Evolutionary conservation across 2,329 filamentous ascomycete species (phyloP), one percentile per base, ranked within the genome.

Genomic region (Neofusicoccum umdonicola): DNA sequence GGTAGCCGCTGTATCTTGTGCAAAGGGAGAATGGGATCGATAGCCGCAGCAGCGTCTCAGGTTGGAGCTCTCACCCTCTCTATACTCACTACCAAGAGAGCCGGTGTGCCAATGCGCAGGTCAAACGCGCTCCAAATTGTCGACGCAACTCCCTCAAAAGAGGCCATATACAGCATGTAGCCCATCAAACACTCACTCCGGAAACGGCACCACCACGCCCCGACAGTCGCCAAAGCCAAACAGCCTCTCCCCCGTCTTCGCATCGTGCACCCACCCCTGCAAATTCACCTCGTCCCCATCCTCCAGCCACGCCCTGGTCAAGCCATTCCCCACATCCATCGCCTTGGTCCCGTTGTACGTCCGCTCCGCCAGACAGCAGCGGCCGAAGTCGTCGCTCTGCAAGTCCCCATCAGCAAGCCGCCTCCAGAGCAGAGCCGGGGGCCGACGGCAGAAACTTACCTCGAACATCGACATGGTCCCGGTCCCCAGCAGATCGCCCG

Each of bases 401-500:
- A 39, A 19, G 5, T 4, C 9, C 15, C n/a, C 42, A 3, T 61
- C 31, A 61, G 39, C 3, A 17, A 17, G 3, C 27, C 27, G 5
- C 22, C 4, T 35, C 35, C 35, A 2, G 12, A 45, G 27, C 7
- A 48, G 19, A 13, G 15, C n/a, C 5, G 0, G 22, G 5, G 15
- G 8, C 15, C 8, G 31, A 44, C 4, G 5, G 19, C 19, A 22
- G 19, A 27, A 8, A 61, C 57, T 61, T 19, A 61, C 42, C 27
- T 62, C 47, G 9, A 62, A 51, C 58, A 51, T 78, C 7, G 76
- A 79, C 17, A 82, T 78, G 1, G 80, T 82, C 12, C 80, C 79
- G n/a, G 75, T 79, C 0, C 78, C 80, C 2, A 82, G 69, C 51
- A 82, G 67, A 70, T 82, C 79, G 11, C 79, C 80, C 1, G 77